These are phyloP conservation scores for Sinapis alba DNA, from an alignment of 441 rosid species.

Conservation along the genomic window DNA sequence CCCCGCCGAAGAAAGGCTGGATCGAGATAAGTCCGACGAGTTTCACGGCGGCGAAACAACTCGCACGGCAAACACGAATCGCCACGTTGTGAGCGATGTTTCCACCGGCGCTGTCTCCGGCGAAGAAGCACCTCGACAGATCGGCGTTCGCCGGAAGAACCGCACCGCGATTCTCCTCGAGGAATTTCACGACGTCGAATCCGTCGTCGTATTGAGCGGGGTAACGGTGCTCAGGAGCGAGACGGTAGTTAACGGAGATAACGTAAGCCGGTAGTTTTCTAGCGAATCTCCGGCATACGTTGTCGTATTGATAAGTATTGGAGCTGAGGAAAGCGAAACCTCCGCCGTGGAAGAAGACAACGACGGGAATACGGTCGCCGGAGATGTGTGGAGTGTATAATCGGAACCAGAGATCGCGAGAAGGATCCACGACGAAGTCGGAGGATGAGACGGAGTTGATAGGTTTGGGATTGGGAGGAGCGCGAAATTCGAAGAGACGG, in stretches of 20 bases:
- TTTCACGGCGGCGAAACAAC: conserved; percentile 29
- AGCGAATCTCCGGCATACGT: conserved; percentile 66
- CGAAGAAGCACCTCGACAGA: conserved; percentile 54
- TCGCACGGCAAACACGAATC: conserved; percentile 32
- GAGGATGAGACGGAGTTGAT: conserved; percentile 52
- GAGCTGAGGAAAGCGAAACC: conserved; percentile 74
- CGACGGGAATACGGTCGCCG: conserved; percentile 53
- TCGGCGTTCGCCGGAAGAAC: conserved; percentile 58
- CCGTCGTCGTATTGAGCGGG: conserved; percentile 84
- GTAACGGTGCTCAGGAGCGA: conserved; percentile 66
- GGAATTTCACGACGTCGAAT: conserved; percentile 54
- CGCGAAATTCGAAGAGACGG: conserved; percentile 50
- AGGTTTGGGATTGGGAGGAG: conserved; percentile 56
- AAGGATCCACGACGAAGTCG: conserved; percentile 57
- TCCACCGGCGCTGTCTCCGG: conserved; percentile 86
- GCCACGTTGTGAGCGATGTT: conserved; percentile 77
- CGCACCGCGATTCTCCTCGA: conserved; percentile 40
- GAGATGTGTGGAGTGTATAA: conserved; percentile 51
- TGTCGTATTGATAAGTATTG: conserved; percentile 50
- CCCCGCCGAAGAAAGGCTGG: conserved; percentile 83
- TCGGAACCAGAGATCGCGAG: conserved; percentile 79
- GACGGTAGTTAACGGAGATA: conserved; percentile 80
- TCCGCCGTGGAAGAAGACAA: conserved; percentile 87
- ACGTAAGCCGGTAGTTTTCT: conserved; percentile 52
- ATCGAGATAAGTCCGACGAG: conserved; percentile 58